Conservation (phyloP, 2,329 filamentous ascomycete species). For the Calonectria pteridis region DNA sequence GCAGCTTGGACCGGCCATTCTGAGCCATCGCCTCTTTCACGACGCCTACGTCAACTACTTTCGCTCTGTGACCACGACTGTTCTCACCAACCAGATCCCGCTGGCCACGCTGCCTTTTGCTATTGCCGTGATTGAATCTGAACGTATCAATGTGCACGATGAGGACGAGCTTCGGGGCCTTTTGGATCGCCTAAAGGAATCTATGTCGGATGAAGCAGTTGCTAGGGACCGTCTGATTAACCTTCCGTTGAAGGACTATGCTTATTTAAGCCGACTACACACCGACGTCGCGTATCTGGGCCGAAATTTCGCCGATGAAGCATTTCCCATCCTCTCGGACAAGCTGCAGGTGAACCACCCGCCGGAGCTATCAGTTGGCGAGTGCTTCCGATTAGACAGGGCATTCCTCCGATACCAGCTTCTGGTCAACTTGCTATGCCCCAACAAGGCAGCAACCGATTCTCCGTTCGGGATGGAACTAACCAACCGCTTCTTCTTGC, state of each 20-base stretch:
- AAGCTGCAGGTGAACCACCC: background rate
- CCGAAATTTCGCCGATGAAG: background rate
- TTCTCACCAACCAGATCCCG: background rate
- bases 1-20: background rate
- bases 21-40: background rate
- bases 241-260: background rate
- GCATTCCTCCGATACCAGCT: background rate
- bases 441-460: background rate
- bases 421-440: background rate
- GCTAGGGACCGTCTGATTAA: background rate
- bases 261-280: background rate
- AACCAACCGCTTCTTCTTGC: background rate
- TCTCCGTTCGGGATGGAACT: background rate
- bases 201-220: background rate
- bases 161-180: background rate
- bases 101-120: background rate
- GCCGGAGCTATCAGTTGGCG: background rate
- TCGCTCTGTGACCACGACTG: background rate
- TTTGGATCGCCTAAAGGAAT: background rate
- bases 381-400: background rate
- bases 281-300: background rate
- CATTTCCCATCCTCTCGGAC: background rate
- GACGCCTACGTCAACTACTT: background rate
- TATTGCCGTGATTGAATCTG: background rate
- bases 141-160: background rate